These are phyloP conservation scores for Microdochium nivale DNA, from an alignment of 2,329 filamentous ascomycete genomes.

Conservation along the genomic window DNA sequence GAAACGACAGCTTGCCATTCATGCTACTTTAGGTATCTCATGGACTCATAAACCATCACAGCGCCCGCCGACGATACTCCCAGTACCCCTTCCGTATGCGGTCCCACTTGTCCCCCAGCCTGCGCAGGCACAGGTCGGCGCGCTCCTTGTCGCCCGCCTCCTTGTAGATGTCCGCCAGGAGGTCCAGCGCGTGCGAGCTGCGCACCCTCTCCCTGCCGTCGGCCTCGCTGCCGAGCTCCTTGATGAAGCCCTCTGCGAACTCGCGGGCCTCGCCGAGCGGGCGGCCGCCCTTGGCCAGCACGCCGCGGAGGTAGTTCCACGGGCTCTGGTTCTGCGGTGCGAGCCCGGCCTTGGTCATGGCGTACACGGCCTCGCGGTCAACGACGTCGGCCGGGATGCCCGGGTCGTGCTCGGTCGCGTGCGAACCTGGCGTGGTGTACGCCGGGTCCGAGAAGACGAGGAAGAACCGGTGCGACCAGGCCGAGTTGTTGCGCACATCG, in stretches of 20 bases:
- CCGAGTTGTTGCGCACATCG: slow-evolving; percentile 92
- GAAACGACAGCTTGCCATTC: no score
- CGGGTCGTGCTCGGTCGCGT: slow-evolving; percentile 43
- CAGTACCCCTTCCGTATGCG: slow-evolving; percentile 87
- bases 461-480: slow-evolving; percentile 96
- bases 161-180: slow-evolving; percentile 60
- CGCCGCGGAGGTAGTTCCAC: slow-evolving; percentile 85
- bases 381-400: slow-evolving; percentile 54
- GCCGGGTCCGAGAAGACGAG: slow-evolving; percentile 66
- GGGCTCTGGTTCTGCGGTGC: slow-evolving; percentile 91
- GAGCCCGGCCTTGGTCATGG: slow-evolving; percentile 61
- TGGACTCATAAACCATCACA: slow-evolving; percentile 19
- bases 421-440: slow-evolving; percentile 34
- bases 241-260: slow-evolving; percentile 45
- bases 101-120: slow-evolving; percentile 82
- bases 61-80: slow-evolving; percentile 59
- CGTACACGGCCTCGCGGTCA: slow-evolving; percentile 67
- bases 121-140: slow-evolving; percentile 60
- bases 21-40: no score
- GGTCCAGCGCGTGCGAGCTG: slow-evolving; percentile 61
- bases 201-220: slow-evolving; percentile 38
- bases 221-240: slow-evolving; percentile 30
- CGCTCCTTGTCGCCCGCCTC: slow-evolving; percentile 47
- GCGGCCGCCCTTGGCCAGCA: slow-evolving; percentile 58
- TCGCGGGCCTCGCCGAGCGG: slow-evolving; percentile 32